Conservation (phyloP, 768 basidiomycete species). For the Sarcodon sp. region DNA sequence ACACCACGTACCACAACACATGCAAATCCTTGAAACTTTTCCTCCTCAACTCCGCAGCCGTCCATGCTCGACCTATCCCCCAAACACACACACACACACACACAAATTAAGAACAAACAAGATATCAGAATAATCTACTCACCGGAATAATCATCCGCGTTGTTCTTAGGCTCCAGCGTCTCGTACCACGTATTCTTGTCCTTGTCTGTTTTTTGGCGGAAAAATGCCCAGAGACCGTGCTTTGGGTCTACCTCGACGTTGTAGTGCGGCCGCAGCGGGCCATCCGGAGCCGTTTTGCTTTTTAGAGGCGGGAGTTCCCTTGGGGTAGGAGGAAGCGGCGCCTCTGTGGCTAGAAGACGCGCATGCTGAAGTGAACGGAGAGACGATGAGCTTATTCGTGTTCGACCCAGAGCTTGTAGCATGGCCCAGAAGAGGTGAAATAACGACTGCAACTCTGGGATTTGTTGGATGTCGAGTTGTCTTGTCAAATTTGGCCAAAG, state of each 20-base stretch:
- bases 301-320: not conserved
- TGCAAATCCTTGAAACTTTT: slow-evolving; percentile 93
- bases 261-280: slow-evolving; percentile 27
- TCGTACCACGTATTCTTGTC: slow-evolving; percentile 44
- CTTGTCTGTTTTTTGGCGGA: slow-evolving; percentile 40
- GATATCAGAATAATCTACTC: slow-evolving; percentile 8
- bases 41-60: slow-evolving; percentile 69
- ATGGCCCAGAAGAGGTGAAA: too few species aligned
- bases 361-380: too few species aligned
- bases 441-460: too few species aligned
- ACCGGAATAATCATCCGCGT: slow-evolving; percentile 22
- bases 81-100: slow-evolving; percentile 1
- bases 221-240: slow-evolving; percentile 73
- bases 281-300: slow-evolving; percentile 3
- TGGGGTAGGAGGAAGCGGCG: not conserved
- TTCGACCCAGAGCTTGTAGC: too few species aligned
- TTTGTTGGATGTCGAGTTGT: too few species aligned
- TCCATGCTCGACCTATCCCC: slow-evolving; percentile 75
- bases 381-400: too few species aligned
- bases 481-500: too few species aligned
- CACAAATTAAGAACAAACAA: not conserved
- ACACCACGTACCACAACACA: slow-evolving; percentile 84
- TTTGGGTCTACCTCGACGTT: slow-evolving; percentile 34
- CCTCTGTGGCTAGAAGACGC: too few species aligned
- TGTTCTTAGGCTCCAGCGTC: slow-evolving; percentile 22